Conservation (phyloP, 345 rosid species). For the Xanthoceras sorbifolium region DNA sequence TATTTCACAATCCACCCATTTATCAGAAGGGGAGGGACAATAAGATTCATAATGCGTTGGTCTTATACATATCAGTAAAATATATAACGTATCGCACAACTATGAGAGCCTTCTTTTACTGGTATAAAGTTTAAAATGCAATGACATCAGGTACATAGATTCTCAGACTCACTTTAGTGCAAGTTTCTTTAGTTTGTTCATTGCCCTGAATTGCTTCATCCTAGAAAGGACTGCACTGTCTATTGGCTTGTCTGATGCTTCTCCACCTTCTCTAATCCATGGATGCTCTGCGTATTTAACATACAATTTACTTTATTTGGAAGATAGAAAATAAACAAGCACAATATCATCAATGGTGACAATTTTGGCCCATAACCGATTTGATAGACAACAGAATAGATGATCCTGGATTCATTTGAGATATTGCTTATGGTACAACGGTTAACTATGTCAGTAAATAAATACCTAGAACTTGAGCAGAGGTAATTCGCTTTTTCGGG, state of each 20-base stretch:
- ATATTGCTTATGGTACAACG: neutral
- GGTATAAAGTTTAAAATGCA: too few relatives aligned
- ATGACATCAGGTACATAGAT: neutral
- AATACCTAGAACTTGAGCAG: conserved; percentile 76
- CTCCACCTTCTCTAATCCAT: conserved; percentile 74
- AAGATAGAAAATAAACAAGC: neutral
- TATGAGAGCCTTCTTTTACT: too few relatives aligned
- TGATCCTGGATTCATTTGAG: neutral
- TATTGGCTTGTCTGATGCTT: conserved; percentile 86
- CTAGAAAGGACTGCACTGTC: conserved; percentile 88
- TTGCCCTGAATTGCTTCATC: conserved; percentile 93
- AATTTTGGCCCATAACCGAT: neutral
- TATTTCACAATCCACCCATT: conserved; percentile 5
- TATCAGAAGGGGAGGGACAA: neutral
- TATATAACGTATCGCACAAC: too few relatives aligned
- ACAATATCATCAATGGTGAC: neutral
- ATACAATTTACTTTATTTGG: neutral
- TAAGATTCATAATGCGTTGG: neutral
- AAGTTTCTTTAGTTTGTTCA: conserved; percentile 95
- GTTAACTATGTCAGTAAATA: neutral
- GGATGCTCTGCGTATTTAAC: conserved; percentile 57
- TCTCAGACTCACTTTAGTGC: conserved; percentile 61
- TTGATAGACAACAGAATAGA: neutral
- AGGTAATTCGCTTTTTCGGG: conserved; percentile 65
- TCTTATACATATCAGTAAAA: neutral